Evolutionary conservation across 768 basidiomycete species (phyloP).

Genomic region (Naganishia antarctica): DNA sequence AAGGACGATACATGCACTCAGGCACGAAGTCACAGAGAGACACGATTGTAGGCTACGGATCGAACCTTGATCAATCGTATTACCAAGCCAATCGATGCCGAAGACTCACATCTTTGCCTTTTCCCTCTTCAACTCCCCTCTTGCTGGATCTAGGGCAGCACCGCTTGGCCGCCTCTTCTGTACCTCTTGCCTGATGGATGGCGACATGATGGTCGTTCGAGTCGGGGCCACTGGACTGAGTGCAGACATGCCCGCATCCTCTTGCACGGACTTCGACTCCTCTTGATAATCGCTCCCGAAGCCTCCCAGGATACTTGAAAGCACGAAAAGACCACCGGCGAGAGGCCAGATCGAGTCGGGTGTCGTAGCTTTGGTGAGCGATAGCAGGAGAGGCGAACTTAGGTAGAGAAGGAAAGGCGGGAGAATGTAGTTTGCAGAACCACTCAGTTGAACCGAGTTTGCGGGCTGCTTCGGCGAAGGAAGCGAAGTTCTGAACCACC

Average conservation of each 20-base stretch:
- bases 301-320: slow-evolving; percentile 29
- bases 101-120: slow-evolving; percentile 40
- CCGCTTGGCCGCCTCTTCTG: slow-evolving; percentile 1
- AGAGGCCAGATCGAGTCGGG: slow-evolving; percentile 96
- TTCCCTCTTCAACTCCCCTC: slow-evolving; percentile 13
- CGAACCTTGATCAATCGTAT: not conserved
- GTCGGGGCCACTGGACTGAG: slow-evolving; percentile 27
- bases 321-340: slow-evolving; percentile 68
- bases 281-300: slow-evolving; percentile 25
- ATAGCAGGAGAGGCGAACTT: slow-evolving; percentile 82
- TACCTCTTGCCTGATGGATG: not conserved
- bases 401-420: slow-evolving; percentile 85
- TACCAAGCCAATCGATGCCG: no score
- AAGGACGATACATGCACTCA: slow-evolving; percentile 86
- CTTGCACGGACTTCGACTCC: not conserved
- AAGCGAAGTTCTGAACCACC: not conserved
- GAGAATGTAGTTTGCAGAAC: slow-evolving; percentile 57
- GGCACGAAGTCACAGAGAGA: slow-evolving; percentile 60
- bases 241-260: slow-evolving; percentile 15
- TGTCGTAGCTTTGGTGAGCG: slow-evolving; percentile 88
- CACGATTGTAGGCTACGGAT: slow-evolving; percentile 44
- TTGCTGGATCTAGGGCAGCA: not conserved
- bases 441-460: not conserved
- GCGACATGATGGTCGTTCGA: not conserved
- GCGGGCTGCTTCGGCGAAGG: not conserved